phyloP scores from a whole-genome alignment of 2,329 filamentous ascomycete species.

The Nannizziopsis barbatae region DNA sequence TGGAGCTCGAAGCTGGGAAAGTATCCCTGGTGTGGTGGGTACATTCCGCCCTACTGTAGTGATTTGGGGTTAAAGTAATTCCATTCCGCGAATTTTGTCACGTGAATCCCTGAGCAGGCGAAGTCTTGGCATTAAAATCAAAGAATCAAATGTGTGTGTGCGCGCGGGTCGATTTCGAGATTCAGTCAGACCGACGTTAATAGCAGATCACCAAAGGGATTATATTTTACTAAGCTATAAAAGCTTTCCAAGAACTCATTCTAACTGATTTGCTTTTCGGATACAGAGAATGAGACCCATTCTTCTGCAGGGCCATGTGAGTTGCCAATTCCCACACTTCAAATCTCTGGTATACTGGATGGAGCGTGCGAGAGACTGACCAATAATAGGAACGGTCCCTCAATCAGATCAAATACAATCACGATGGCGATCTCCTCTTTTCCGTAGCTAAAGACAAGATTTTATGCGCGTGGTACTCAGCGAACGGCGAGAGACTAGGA shows the following conservation, averaged over 20 bases:
- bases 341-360: not conserved
- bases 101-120: conserved; percentile 3
- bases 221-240: not conserved
- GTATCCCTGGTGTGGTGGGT: no score
- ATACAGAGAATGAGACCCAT: conserved; percentile 79
- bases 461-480: conserved; percentile 91
- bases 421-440: conserved; percentile 93
- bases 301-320: conserved; percentile 80
- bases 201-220: not conserved
- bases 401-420: conserved; percentile 91
- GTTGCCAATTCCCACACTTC: conserved; percentile 21
- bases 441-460: conserved; percentile 93
- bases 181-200: conserved; percentile 4
- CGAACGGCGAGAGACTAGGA: conserved; percentile 94
- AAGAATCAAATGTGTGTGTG: conserved; percentile 9
- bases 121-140: conserved; percentile 12
- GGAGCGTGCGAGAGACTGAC: conserved; percentile 9
- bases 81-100: not conserved
- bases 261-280: not conserved
- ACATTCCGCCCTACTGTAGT: no score
- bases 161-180: conserved; percentile 2
- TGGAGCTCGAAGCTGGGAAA: no score
- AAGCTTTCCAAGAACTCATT: not conserved
- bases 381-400: conserved; percentile 65
- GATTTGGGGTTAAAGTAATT: no score